Evolutionary conservation across 2,329 filamentous ascomycete species (phyloP).

Genomic region (Laburnicola sp.): DNA sequence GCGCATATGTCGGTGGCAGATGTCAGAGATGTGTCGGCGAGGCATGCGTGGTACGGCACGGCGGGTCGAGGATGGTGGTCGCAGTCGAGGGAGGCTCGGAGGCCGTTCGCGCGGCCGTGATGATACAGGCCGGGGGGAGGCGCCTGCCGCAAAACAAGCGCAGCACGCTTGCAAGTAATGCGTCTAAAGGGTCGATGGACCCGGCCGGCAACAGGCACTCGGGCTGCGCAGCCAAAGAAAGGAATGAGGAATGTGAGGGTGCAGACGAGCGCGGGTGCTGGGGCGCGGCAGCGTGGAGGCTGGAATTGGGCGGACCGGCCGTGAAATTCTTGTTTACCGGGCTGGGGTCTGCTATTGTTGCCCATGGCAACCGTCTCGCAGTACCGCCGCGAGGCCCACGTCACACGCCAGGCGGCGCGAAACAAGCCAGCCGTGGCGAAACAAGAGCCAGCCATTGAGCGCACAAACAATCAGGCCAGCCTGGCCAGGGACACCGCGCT

Average conservation of each 20-base stretch:
- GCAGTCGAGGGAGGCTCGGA: conserved; percentile 23
- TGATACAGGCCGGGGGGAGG: conserved; percentile 31
- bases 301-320: conserved; percentile 29
- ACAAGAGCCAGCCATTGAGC: too few species aligned
- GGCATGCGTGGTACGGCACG: conserved; percentile 37
- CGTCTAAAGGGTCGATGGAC: conserved; percentile 26
- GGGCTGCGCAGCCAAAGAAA: conserved; percentile 34
- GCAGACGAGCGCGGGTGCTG: too few species aligned
- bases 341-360: conserved; percentile 23
- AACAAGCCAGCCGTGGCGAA: neutral
- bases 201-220: conserved; percentile 20
- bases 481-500: too few species aligned
- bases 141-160: conserved; percentile 28
- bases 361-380: conserved; percentile 17
- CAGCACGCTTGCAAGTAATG: conserved; percentile 15
- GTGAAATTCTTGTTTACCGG: conserved; percentile 29
- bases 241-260: conserved; percentile 35
- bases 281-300: conserved; percentile 19
- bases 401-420: conserved; percentile 14
- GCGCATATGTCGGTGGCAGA: conserved; percentile 21
- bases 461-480: too few species aligned
- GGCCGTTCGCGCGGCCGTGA: conserved; percentile 36
- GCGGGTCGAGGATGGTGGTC: conserved; percentile 13
- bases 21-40: conserved; percentile 16
- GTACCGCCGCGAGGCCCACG: conserved; percentile 8